These are phyloP conservation scores for Botrytis elliptica DNA, from an alignment of 2,329 filamentous ascomycete genomes.

Conservation along the genomic window DNA sequence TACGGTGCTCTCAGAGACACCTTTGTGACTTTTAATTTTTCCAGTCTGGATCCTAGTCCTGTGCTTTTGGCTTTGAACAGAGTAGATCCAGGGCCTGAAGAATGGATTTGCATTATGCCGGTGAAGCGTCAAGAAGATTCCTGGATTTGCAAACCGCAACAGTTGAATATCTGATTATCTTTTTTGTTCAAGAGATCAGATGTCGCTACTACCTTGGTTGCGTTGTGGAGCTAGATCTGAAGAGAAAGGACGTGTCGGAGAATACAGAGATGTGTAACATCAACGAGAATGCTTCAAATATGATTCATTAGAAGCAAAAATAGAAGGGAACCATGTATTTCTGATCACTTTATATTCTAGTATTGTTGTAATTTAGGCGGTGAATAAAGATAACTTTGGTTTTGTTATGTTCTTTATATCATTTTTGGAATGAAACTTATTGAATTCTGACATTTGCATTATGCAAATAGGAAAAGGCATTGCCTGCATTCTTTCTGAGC, in stretches of 20 bases:
- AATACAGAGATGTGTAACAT: background rate
- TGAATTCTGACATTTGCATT: background rate
- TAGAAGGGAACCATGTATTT: background rate
- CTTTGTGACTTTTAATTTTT: background rate
- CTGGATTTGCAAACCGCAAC: background rate
- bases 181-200: background rate
- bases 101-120: background rate
- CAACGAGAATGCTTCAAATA: background rate
- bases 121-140: too few species aligned
- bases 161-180: background rate
- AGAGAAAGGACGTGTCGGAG: background rate
- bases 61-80: background rate
- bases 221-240: background rate
- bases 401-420: background rate
- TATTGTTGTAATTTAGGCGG: background rate
- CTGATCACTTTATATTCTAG: background rate
- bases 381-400: background rate
- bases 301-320: background rate
- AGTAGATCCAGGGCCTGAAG: background rate
- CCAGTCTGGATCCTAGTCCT: rapidly evolving
- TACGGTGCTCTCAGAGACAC: background rate
- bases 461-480: too few species aligned
- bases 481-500: background rate
- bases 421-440: background rate
- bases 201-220: background rate